Evolutionary conservation across 78 protist genomes (phyloP).

Genomic region (Tieghemostelium lacteum): DNA sequence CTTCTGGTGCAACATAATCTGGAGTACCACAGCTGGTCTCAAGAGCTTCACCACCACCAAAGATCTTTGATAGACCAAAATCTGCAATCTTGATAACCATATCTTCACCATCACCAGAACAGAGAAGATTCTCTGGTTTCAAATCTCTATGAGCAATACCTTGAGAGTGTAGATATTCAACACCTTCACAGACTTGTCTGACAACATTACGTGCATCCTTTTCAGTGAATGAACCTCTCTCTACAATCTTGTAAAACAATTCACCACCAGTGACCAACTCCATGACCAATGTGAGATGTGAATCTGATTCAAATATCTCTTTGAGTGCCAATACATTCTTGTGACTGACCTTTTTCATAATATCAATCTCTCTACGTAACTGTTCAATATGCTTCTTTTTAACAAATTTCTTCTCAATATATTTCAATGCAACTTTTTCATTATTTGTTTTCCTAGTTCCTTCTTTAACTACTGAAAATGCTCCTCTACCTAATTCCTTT

Average conservation of each 20-base stretch:
- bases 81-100: slow-evolving; percentile 84
- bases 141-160: slow-evolving; percentile 88
- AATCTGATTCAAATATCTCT: slow-evolving; percentile 79
- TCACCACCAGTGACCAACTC: slow-evolving; percentile 87
- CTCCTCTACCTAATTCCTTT: slow-evolving; percentile 83
- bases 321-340: slow-evolving; percentile 79
- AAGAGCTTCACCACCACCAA: slow-evolving; percentile 79
- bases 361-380: slow-evolving; percentile 83
- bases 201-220: slow-evolving; percentile 83
- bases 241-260: slow-evolving; percentile 83
- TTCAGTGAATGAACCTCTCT: slow-evolving; percentile 81
- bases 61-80: slow-evolving; percentile 83
- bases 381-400: slow-evolving; percentile 82
- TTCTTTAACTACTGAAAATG: slow-evolving; percentile 83
- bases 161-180: slow-evolving; percentile 81
- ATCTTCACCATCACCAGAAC: slow-evolving; percentile 79
- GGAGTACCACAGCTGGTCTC: slow-evolving; percentile 88
- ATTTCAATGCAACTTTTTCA: slow-evolving; percentile 78
- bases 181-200: slow-evolving; percentile 84
- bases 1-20: slow-evolving; percentile 88
- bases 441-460: slow-evolving; percentile 61
- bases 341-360: slow-evolving; percentile 85
- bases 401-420: slow-evolving; percentile 81
- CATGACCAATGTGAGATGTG: slow-evolving; percentile 74
- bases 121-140: slow-evolving; percentile 82